Percentiles rank a stretch among this genome's conserved stretches.
Evolutionary conservation across 2,329 filamentous ascomycete genomes (phyloP).

Genomic region (Neophaeococcomyces aloes): DNA sequence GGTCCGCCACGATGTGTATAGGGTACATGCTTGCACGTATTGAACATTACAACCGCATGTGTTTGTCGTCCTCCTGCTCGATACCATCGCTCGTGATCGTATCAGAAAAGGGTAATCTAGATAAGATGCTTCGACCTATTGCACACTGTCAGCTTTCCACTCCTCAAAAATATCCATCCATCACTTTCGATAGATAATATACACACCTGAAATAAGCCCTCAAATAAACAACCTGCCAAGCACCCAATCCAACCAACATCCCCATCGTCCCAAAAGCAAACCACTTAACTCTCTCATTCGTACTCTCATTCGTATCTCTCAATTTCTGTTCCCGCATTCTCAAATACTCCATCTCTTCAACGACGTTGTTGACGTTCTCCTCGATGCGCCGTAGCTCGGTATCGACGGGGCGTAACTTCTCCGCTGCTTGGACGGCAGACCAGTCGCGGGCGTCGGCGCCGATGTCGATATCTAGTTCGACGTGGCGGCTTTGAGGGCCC

Average conservation of each 20-base stretch:
- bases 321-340: conserved; percentile 83
- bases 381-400: conserved; percentile 87
- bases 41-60: neutral
- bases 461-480: conserved; percentile 93
- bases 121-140: conserved; percentile 60
- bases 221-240: conserved; percentile 96
- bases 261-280: conserved; percentile 92
- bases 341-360: conserved; percentile 93
- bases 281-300: conserved; percentile 97
- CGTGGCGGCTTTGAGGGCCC: conserved; percentile 44
- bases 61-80: neutral
- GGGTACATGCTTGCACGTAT: too few species aligned
- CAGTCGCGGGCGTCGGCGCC: conserved; percentile 96
- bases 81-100: neutral
- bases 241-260: conserved; percentile 77
- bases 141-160: conserved; percentile 8
- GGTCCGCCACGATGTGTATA: too few species aligned
- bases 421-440: conserved; percentile 87
- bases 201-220: conserved; percentile 83
- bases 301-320: conserved; percentile 98
- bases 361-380: conserved; percentile 80
- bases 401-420: conserved; percentile 97
- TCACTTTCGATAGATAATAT: conserved; percentile 12
- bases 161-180: conserved; percentile 2
- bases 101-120: conserved; percentile 27